These are phyloP conservation scores for Somion occarium DNA, from an alignment of 1,284 basidiomycete species.

Conservation along the genomic window DNA sequence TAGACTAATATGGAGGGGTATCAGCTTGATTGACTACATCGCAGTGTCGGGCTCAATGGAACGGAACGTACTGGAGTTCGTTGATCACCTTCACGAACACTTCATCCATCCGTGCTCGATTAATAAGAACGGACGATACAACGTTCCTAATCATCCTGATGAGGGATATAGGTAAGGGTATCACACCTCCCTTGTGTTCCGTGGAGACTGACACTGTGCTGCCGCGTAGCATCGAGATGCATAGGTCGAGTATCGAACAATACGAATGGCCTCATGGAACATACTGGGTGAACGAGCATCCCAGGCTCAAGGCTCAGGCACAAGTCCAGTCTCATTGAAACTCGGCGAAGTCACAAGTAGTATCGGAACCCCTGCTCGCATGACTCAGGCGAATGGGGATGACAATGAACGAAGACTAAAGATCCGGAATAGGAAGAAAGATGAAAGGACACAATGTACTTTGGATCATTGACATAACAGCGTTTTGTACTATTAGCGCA, in stretches of 20 bases:
- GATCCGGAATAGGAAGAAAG: too few relatives aligned
- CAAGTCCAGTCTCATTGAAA: too few relatives aligned
- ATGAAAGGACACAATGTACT: too few relatives aligned
- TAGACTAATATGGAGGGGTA: not conserved
- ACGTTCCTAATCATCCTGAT: conserved; percentile 60
- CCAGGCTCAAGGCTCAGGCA: conserved; percentile 12
- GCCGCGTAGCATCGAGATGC: conserved; percentile 77
- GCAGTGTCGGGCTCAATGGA: conserved; percentile 89
- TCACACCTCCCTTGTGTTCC: too few relatives aligned
- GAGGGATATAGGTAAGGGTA: conserved; percentile 77
- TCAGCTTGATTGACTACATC: conserved; percentile 87
- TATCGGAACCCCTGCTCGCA: too few relatives aligned
- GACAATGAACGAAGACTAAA: too few relatives aligned
- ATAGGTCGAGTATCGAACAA: conserved; percentile 63
- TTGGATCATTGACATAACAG: too few relatives aligned
- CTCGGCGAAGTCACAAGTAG: too few relatives aligned
- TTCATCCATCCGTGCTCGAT: conserved; percentile 89
- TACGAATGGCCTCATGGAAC: conserved; percentile 74
- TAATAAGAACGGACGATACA: conserved; percentile 83
- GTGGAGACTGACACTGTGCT: too few relatives aligned
- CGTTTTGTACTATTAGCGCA: too few relatives aligned
- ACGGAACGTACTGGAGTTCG: conserved; percentile 83
- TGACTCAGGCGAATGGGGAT: too few relatives aligned
- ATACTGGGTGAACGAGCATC: conserved; percentile 50
- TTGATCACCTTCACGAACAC: conserved; percentile 91